phyloP scores from a whole-genome alignment of 139 green algal species.

The Raphidocelis subcapitata region DNA sequence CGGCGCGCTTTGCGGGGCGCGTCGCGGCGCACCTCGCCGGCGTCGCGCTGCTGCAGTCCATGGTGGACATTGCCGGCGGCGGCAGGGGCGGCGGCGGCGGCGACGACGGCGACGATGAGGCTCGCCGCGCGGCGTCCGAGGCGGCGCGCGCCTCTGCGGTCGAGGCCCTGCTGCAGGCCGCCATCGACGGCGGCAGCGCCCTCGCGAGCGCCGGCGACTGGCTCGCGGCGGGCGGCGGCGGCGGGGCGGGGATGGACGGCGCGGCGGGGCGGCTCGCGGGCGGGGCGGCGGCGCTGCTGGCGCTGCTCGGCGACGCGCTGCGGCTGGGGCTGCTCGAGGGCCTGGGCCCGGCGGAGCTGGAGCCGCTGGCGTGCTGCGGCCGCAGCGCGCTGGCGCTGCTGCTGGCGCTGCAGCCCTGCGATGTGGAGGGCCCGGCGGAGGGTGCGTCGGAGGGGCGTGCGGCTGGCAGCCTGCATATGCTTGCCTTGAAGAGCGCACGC shows the following conservation, averaged over 20 bases:
- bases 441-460: neutral
- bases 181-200: neutral
- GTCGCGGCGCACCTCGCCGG: conserved; percentile 35
- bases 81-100: neutral
- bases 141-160: neutral
- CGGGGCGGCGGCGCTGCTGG: neutral
- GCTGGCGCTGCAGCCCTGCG: neutral
- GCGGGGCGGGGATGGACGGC: neutral
- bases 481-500: neutral
- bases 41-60: neutral
- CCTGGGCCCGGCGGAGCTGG: neutral
- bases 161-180: neutral
- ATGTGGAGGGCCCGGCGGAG: neutral
- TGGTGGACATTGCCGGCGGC: neutral
- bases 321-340: neutral
- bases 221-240: neutral
- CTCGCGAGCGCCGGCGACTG: neutral
- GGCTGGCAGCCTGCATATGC: neutral
- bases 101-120: neutral
- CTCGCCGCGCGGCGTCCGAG: neutral
- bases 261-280: neutral
- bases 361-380: conserved; percentile 1
- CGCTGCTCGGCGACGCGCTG: neutral
- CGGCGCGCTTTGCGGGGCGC: conserved; percentile 24
- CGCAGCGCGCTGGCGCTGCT: conserved; percentile 6